Conservation (phyloP, 2,329 filamentous ascomycete genomes). For the Talaromyces sp. region DNA sequence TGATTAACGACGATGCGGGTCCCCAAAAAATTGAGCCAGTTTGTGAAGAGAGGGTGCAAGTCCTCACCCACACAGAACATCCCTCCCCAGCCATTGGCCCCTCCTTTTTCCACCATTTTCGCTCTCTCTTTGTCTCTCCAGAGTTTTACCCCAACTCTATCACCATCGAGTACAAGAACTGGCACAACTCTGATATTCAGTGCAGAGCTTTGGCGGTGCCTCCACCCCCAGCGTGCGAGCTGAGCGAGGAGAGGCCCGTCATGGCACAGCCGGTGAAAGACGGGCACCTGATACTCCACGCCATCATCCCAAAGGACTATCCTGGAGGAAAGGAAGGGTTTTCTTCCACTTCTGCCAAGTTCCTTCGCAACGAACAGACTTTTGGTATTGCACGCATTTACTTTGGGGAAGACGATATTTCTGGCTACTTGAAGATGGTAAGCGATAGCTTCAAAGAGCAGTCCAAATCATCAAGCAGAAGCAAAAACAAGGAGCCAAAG, state of each 20-base stretch:
- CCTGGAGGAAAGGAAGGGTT: not conserved
- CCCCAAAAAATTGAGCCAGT: not conserved
- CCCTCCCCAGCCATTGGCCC: not conserved
- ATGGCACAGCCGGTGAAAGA: not conserved
- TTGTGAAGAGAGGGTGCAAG: not conserved
- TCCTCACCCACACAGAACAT: not conserved
- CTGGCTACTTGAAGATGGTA: not conserved
- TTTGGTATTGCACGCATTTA: slow-evolving; percentile 3
- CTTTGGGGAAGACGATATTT: not conserved
- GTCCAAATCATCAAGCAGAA: not conserved
- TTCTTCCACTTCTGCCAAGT: not conserved
- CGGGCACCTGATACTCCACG: not conserved
- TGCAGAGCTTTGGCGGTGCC: not conserved
- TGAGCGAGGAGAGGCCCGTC: not conserved
- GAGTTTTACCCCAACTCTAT: not conserved
- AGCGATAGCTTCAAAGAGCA: not conserved
- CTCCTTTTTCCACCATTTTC: not conserved
- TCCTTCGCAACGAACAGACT: not conserved
- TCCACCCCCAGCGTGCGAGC: not conserved
- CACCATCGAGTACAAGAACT: not conserved
- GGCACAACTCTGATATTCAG: not conserved
- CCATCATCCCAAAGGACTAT: not conserved
- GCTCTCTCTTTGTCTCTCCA: not conserved
- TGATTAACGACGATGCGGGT: not conserved
- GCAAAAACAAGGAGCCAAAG: not conserved